phyloP scores from a whole-genome alignment of 176 grass and related monocot species.

The Ampelocalamus luodianensis region DNA sequence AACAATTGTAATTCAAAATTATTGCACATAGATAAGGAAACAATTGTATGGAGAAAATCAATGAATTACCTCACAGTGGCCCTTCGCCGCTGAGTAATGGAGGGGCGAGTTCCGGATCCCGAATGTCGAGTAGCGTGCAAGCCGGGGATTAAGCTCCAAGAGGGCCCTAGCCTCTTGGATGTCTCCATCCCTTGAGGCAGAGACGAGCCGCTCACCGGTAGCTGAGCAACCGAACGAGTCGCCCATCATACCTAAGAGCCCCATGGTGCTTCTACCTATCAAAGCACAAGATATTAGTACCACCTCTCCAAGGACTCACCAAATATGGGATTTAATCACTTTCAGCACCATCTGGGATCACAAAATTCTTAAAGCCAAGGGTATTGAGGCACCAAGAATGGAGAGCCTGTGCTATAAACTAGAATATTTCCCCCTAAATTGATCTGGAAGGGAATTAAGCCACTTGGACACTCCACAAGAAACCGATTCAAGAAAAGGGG shows the following conservation, averaged over 20 bases:
- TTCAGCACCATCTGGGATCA: conserved; percentile 15
- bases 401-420: not conserved
- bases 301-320: conserved; percentile 13
- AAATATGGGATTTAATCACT: conserved; percentile 15
- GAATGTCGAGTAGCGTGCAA: conserved; percentile 81
- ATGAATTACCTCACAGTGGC: conserved; percentile 87
- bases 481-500: conserved; percentile 34
- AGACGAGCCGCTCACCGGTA: conserved; percentile 77
- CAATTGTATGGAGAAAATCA: conserved; percentile 21
- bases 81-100: conserved; percentile 87
- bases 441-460: conserved; percentile 21
- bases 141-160: conserved; percentile 86
- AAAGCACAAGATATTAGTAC: conserved; percentile 34
- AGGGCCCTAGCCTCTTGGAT: conserved; percentile 87
- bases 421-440: conserved; percentile 10
- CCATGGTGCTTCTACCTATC: conserved; percentile 59
- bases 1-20: conserved; percentile 12
- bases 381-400: conserved; percentile 7
- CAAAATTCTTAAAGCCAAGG: conserved; percentile 13
- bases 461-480: conserved; percentile 39
- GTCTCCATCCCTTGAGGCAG: conserved; percentile 89
- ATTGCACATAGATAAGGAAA: conserved; percentile 18
- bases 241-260: conserved; percentile 77
- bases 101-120: conserved; percentile 89
- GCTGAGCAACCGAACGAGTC: conserved; percentile 90